phyloP scores from a whole-genome alignment of 257 asterid genomes.

The Fraxinus quadrangulata region DNA sequence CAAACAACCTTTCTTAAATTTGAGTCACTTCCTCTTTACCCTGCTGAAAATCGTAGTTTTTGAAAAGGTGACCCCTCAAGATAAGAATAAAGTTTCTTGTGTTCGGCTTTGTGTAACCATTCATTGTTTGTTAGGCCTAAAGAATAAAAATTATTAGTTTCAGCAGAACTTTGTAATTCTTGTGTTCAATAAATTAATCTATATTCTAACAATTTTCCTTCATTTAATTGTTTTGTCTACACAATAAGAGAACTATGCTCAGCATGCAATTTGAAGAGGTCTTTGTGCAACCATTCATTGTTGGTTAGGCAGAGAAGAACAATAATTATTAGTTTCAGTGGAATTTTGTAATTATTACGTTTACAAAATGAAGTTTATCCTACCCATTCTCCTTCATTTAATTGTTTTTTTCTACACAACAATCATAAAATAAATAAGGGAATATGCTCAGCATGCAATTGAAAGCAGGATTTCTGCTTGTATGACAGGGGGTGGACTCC shows the following conservation, averaged over 20 bases:
- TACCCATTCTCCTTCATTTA: neutral
- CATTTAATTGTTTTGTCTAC: neutral
- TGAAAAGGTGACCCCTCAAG: neutral
- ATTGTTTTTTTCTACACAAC: neutral
- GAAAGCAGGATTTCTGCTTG: neutral
- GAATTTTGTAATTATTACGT: neutral
- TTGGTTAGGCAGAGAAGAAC: slow-evolving; percentile 1
- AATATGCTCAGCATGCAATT: neutral
- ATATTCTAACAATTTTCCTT: neutral
- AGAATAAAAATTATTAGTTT: neutral
- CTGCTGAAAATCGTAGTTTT: slow-evolving; percentile 10
- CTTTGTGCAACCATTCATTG: slow-evolving; percentile 17
- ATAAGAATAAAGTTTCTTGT: neutral
- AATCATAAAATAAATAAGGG: slow-evolving; percentile 2
- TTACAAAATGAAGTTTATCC: neutral
- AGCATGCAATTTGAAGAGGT: neutral
- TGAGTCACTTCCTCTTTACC: neutral
- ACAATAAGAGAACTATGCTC: slow-evolving; percentile 2
- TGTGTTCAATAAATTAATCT: slow-evolving; percentile 1
- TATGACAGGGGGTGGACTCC: neutral
- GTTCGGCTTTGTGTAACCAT: neutral
- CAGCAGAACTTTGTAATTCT: neutral
- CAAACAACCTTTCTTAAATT: neutral
- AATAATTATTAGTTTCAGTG: neutral
- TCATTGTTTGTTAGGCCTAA: slow-evolving; percentile 14